These are phyloP conservation scores for Physaria fendleri DNA, from an alignment of 345 rosid genomes.

Conservation along the genomic window DNA sequence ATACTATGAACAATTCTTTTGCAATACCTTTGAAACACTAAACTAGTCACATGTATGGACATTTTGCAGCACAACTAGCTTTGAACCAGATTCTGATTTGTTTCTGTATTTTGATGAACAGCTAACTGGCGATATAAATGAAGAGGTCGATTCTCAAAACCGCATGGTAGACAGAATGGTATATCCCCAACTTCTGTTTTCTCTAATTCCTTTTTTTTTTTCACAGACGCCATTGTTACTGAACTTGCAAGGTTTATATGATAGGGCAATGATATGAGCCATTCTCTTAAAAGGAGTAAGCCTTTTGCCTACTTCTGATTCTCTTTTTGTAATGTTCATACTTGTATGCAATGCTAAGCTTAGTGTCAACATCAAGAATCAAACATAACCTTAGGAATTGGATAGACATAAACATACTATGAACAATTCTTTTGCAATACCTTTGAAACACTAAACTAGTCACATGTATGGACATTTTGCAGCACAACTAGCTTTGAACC, in stretches of 20 bases:
- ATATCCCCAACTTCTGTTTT: background rate
- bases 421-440: background rate
- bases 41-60: background rate
- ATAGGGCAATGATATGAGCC: slow-evolving; percentile 97
- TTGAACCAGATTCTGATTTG: background rate
- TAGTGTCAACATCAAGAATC: background rate
- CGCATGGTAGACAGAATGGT: slow-evolving; percentile 88
- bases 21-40: background rate
- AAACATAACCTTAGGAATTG: background rate
- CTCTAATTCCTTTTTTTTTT: background rate
- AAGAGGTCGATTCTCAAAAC: slow-evolving; percentile 85
- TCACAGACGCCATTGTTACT: slow-evolving; percentile 12
- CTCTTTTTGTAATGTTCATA: background rate
- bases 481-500: background rate
- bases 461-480: background rate
- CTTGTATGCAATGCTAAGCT: background rate
- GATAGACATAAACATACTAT: background rate
- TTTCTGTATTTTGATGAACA: slow-evolving; percentile 23
- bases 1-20: background rate
- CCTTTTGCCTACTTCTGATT: no score
- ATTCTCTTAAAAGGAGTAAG: no score
- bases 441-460: background rate
- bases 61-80: background rate
- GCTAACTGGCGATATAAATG: slow-evolving; percentile 87
- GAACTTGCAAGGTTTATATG: slow-evolving; percentile 6